These are phyloP conservation scores for Epicoccum nigrum DNA, from an alignment of 2,329 filamentous ascomycete genomes.

Conservation along the genomic window DNA sequence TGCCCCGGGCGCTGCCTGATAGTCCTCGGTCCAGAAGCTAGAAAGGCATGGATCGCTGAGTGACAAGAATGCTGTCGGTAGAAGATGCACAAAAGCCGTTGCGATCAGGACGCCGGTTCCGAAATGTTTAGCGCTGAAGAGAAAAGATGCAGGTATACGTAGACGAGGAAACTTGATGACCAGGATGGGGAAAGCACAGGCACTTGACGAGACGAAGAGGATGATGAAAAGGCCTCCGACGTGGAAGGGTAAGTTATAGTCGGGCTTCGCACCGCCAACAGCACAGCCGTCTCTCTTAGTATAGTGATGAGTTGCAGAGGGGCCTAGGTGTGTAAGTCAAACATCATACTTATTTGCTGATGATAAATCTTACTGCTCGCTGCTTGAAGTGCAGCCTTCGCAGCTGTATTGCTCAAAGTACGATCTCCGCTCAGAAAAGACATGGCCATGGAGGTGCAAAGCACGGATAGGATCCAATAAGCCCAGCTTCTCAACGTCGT, in stretches of 20 bases:
- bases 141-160: slow-evolving; percentile 64
- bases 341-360: neutral
- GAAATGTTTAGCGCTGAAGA: slow-evolving; percentile 62
- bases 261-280: slow-evolving; percentile 25
- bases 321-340: slow-evolving; percentile 9
- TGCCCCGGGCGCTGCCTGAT: slow-evolving; percentile 66
- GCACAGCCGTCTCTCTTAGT: slow-evolving; percentile 31
- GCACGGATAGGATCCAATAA: slow-evolving; percentile 33
- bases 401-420: neutral
- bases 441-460: slow-evolving; percentile 33
- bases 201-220: slow-evolving; percentile 45
- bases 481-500: slow-evolving; percentile 22
- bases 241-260: slow-evolving; percentile 41
- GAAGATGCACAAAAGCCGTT: slow-evolving; percentile 79
- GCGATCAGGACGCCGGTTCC: slow-evolving; percentile 81
- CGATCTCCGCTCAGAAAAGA: slow-evolving; percentile 23
- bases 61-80: slow-evolving; percentile 63
- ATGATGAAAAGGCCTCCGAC: slow-evolving; percentile 44
- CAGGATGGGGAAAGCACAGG: slow-evolving; percentile 67
- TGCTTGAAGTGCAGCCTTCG: slow-evolving; percentile 13
- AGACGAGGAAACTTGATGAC: slow-evolving; percentile 65
- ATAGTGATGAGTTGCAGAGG: slow-evolving; percentile 12
- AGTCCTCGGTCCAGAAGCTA: slow-evolving; percentile 62
- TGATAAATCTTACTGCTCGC: slow-evolving; percentile 16
- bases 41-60: slow-evolving; percentile 58